Evolutionary conservation across 495 filamentous ascomycete species (phyloP), one percentile per base, ranked within the genome.

Genomic region (Penicillium atrosanguineum): DNA sequence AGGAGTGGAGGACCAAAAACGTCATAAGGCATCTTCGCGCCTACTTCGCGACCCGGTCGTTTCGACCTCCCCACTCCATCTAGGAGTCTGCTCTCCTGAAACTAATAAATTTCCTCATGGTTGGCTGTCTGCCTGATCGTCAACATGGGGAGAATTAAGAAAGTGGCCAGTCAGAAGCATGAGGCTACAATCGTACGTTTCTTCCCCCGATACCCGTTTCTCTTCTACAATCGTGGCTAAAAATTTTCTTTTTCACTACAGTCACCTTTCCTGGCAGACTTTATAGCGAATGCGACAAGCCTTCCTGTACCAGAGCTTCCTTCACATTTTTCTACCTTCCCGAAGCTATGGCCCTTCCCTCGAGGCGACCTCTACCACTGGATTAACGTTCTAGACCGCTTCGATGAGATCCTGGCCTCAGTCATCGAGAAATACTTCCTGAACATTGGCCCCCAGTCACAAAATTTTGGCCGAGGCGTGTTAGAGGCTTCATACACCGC

Each of bases 351-450:
- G 95, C 89, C 89, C 23, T 96, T 97, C 63, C 93, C 92, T n/a
- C 82, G 94, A 68, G 95, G 95, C 43, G 95, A 99, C 62, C 78
- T 97, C 40, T 97, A 97, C 63, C 91, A 99, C 77, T 99, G 95
- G 95, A 97, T 97, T 64, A 86, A 89, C 29, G 79, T 96, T 38
- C 76, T 99, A 43, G 93, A 99, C 72, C 86, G 92, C 53, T 97
- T 99, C 69, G 95, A 99, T 70, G 80, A 81, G 55, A 83, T 97
- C 52, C 75, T 97, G 16, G 89, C 95, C 51, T 80, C 83, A 23
- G 87, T 92, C 65, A 90, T 84, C 67, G 77, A 86, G 34, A 87
- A 84, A 60, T 97, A 99, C 72, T 83, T 81, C 55, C 78, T 99
- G 28, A 83, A 83, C 49, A 81, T 85, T 45, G 90, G 90, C 5